Percentiles rank a stretch among this genome's conserved stretches.
phyloP scores from a whole-genome alignment of 2,329 filamentous ascomycete species.

The Phialophora expanda region DNA sequence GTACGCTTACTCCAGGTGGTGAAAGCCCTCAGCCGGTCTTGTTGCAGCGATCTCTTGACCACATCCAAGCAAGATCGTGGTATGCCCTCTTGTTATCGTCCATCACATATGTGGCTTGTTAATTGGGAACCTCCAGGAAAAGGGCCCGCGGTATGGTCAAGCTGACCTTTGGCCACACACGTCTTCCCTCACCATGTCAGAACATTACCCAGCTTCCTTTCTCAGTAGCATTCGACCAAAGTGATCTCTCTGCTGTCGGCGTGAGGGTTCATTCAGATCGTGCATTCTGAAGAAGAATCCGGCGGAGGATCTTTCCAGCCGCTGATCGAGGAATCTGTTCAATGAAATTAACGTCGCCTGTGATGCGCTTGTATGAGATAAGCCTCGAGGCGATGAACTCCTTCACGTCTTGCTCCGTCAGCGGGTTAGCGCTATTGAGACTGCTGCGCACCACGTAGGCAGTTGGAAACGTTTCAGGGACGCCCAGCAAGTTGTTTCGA shows the following conservation, averaged over 20 bases:
- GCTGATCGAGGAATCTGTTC: constrained; percentile 56
- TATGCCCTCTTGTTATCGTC: background rate
- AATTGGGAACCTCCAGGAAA: background rate
- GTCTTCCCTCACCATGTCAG: background rate
- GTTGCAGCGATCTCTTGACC: background rate
- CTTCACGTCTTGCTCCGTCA: constrained; percentile 49
- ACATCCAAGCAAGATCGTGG: background rate
- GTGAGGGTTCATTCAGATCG: constrained; percentile 8
- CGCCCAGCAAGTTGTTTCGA: constrained; percentile 42
- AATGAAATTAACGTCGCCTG: constrained; percentile 56
- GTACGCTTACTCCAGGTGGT: background rate
- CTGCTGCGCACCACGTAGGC: constrained; percentile 52
- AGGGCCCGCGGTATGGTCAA: background rate
- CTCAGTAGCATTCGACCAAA: background rate
- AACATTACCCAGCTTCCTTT: background rate
- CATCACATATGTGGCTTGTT: background rate
- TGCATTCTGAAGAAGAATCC: constrained; percentile 21
- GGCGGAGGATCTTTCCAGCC: constrained; percentile 57
- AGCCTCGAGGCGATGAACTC: constrained; percentile 41
- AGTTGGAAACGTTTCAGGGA: constrained; percentile 47
- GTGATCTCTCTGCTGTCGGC: background rate
- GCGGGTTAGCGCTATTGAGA: constrained; percentile 35
- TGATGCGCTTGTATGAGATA: constrained; percentile 56
- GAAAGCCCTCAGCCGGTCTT: background rate
- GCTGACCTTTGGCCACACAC: background rate